A percentile compares a stretch with the other conserved stretches of the same genome.
Evolutionary conservation across 495 filamentous ascomycete species (phyloP).

Genomic region (Ascobolus immersus): DNA sequence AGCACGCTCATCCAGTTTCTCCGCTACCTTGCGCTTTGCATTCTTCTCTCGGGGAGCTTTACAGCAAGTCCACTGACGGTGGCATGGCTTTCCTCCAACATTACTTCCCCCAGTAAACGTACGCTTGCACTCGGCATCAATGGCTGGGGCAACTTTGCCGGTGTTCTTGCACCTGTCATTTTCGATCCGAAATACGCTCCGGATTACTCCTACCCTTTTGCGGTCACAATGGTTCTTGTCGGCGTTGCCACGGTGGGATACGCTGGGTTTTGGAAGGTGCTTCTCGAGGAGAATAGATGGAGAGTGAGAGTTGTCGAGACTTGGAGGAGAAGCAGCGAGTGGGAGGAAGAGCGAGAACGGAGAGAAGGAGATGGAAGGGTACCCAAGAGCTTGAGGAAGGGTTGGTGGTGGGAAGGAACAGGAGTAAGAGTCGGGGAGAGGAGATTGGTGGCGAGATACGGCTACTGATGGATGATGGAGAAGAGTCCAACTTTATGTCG

Average conservation of each 20-base stretch:
- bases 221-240: slow-evolving; percentile 21
- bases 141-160: slow-evolving; percentile 34
- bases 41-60: slow-evolving; percentile 29
- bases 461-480: neutral
- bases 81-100: slow-evolving; percentile 33
- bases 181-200: slow-evolving; percentile 21
- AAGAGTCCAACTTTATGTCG: neutral
- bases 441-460: neutral
- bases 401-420: too few species aligned
- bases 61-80: slow-evolving; percentile 29
- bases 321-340: too few species aligned
- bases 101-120: slow-evolving; percentile 26
- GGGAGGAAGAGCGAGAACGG: too few species aligned
- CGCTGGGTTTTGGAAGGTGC: slow-evolving; percentile 7
- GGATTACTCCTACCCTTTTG: slow-evolving; percentile 21
- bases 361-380: too few species aligned
- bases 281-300: slow-evolving; percentile 18
- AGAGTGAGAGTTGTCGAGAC: too few species aligned
- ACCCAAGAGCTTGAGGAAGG: too few species aligned
- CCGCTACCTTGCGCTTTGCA: slow-evolving; percentile 26
- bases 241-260: slow-evolving; percentile 21
- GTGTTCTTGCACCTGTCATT: slow-evolving; percentile 23
- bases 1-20: too few species aligned
- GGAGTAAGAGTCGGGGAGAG: too few species aligned
- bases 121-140: slow-evolving; percentile 31